Evolutionary conservation across 2,329 filamentous ascomycete genomes (phyloP).

Genomic region (Epichloe amarillans): DNA sequence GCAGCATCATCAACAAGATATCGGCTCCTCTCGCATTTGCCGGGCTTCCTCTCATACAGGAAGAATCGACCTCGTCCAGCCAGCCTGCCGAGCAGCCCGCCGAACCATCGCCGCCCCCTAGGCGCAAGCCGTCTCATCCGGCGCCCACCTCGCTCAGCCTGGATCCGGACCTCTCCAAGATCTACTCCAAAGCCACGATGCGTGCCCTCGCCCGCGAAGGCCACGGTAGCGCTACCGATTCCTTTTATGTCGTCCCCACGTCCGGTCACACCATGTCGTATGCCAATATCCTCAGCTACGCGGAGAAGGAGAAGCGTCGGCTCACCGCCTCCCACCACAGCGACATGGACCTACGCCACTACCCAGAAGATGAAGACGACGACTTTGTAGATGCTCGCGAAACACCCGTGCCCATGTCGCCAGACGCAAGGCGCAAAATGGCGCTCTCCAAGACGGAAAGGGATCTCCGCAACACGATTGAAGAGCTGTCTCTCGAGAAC

Average conservation of each 20-base stretch:
- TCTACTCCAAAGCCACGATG: constrained; percentile 78
- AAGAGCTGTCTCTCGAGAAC: constrained; percentile 85
- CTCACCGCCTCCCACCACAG: constrained; percentile 36
- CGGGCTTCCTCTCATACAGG: constrained; percentile 62
- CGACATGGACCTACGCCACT: constrained; percentile 25
- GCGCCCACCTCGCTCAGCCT: constrained; percentile 11
- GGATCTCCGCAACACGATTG: constrained; percentile 53
- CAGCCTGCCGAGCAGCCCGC: constrained; percentile 16
- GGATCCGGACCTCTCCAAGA: constrained; percentile 66
- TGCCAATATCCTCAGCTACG: constrained; percentile 69
- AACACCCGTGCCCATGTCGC: constrained; percentile 35
- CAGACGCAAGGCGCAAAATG: constrained; percentile 26
- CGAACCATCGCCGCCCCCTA: constrained; percentile 24
- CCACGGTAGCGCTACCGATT: constrained; percentile 47
- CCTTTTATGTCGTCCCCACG: constrained; percentile 90
- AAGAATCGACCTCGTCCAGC: constrained; percentile 25
- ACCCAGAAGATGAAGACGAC: constrained; percentile 53
- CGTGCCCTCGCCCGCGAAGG: constrained; percentile 61
- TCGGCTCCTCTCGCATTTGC: constrained; percentile 88
- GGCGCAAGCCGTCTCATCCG: constrained; percentile 17
- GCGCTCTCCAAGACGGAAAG: constrained; percentile 28
- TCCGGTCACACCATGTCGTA: constrained; percentile 88
- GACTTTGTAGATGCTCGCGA: constrained; percentile 85
- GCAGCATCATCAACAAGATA: constrained; percentile 73
- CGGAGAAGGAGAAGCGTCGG: constrained; percentile 52